phyloP scores from a whole-genome alignment of 805 yeast genomes.

The Pichia occidentalis region DNA sequence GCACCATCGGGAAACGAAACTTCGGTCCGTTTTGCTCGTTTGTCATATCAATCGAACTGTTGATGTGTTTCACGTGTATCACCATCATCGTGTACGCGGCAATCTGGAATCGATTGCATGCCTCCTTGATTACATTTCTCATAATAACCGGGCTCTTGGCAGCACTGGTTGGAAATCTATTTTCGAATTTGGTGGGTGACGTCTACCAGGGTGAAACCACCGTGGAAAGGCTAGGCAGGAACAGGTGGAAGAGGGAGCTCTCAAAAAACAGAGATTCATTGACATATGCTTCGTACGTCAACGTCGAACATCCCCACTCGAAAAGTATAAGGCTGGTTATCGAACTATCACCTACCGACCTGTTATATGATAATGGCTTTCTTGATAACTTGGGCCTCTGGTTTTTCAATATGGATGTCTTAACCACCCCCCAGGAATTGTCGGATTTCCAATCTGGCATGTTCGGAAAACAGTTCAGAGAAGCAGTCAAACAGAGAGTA shows the following conservation, averaged over 20 bases:
- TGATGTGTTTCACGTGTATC: slow-evolving; percentile 35
- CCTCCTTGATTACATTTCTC: slow-evolving; percentile 30
- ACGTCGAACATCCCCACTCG: slow-evolving; percentile 30
- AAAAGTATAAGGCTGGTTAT: slow-evolving; percentile 34
- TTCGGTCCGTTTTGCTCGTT: slow-evolving; percentile 53
- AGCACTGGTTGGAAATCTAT: slow-evolving; percentile 33
- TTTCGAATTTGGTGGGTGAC: slow-evolving; percentile 39
- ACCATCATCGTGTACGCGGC: slow-evolving; percentile 28
- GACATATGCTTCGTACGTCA: slow-evolving; percentile 35
- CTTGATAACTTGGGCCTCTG: slow-evolving; percentile 29
- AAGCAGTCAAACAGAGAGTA: slow-evolving; percentile 21
- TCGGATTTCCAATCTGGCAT: slow-evolving; percentile 26
- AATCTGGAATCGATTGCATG: slow-evolving; percentile 15
- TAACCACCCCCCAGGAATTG: slow-evolving; percentile 11
- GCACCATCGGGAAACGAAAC: slow-evolving; percentile 63
- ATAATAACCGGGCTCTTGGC: slow-evolving; percentile 40
- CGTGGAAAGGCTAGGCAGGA: slow-evolving; percentile 15
- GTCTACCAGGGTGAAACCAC: slow-evolving; percentile 41
- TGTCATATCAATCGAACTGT: slow-evolving; percentile 31
- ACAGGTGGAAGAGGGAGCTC: slow-evolving; percentile 24
- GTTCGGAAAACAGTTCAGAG: slow-evolving; percentile 22
- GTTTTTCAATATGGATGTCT: slow-evolving; percentile 21
- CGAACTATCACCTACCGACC: slow-evolving; percentile 26
- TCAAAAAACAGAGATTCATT: slow-evolving; percentile 9
- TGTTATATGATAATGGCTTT: slow-evolving; percentile 35